phyloP scores from a whole-genome alignment of 2,329 filamentous ascomycete species.

The Aspergillus viridinutans region DNA sequence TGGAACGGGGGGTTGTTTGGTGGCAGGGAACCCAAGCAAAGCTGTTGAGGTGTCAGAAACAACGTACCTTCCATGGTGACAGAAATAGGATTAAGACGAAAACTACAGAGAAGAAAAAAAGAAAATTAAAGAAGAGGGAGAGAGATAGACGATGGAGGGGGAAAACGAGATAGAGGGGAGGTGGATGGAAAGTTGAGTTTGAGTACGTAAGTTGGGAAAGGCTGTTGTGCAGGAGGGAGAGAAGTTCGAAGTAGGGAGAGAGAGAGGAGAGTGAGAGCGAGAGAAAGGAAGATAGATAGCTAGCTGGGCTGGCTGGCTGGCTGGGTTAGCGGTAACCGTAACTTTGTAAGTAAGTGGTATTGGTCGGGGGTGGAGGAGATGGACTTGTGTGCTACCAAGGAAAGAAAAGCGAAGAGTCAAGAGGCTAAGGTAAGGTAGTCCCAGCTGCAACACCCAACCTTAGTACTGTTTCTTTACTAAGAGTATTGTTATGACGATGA shows the following conservation, averaged over 20 bases:
- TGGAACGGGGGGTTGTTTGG: neutral
- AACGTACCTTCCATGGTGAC: slow-evolving; percentile 64
- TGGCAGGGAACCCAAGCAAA: slow-evolving; percentile 2
- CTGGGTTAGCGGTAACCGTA: slow-evolving; percentile 1
- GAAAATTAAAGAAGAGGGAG: slow-evolving; percentile 20
- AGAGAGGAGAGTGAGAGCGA: slow-evolving; percentile 4
- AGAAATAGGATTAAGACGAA: slow-evolving; percentile 29
- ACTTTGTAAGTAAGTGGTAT: neutral
- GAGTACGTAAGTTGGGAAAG: neutral
- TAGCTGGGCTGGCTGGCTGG: neutral
- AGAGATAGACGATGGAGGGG: slow-evolving; percentile 32
- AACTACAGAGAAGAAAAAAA: slow-evolving; percentile 23
- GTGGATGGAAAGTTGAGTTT: slow-evolving; percentile 31
- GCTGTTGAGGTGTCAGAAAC: slow-evolving; percentile 31
- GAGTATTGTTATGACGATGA: neutral
- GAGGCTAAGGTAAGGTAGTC: too few relatives aligned
- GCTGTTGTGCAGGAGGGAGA: slow-evolving; percentile 15
- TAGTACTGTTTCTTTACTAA: too few relatives aligned
- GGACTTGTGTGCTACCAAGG: neutral
- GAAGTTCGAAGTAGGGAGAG: slow-evolving; percentile 10
- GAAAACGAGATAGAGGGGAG: slow-evolving; percentile 38
- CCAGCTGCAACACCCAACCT: too few relatives aligned
- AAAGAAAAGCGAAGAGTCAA: too few relatives aligned
- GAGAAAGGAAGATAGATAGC: slow-evolving; percentile 12
- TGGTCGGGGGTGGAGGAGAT: slow-evolving; percentile 15